Evolutionary conservation across 2,329 filamentous ascomycete genomes (phyloP).

Genomic region (Dothiorella sarmentorum): DNA sequence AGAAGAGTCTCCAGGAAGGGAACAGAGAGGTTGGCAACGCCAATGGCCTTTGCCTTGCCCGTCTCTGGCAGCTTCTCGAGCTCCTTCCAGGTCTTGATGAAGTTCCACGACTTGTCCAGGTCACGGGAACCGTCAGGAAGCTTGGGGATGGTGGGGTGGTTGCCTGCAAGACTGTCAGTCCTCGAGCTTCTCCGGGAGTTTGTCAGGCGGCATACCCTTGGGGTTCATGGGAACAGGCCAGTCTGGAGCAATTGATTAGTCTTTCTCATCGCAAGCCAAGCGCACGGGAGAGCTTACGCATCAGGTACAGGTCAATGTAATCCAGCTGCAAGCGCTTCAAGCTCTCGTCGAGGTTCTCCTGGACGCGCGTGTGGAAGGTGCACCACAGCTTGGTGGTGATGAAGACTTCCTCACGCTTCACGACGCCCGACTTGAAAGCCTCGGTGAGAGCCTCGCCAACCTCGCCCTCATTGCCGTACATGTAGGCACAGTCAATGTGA

Average conservation of each 20-base stretch:
- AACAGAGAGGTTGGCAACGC: conserved; percentile 49
- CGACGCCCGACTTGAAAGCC: conserved; percentile 75
- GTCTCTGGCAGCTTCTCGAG: conserved; percentile 60
- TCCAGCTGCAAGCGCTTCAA: conserved; percentile 71
- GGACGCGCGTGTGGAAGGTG: conserved; percentile 68
- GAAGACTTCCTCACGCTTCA: conserved; percentile 84
- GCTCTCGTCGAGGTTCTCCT: conserved; percentile 68
- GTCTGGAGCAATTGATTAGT: conserved; percentile 37
- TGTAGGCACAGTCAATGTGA: conserved; percentile 58
- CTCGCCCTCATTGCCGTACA: conserved; percentile 81
- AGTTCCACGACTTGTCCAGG: conserved; percentile 64
- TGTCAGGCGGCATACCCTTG: conserved; percentile 48
- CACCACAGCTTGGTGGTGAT: conserved; percentile 88
- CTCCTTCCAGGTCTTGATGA: conserved; percentile 73
- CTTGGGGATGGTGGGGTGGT: conserved; percentile 72
- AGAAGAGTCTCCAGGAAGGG: conserved; percentile 50
- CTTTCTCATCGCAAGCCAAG: background rate
- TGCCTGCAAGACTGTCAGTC: conserved; percentile 45
- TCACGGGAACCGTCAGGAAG: conserved; percentile 70
- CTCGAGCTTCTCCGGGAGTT: background rate
- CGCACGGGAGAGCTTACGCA: conserved; percentile 44
- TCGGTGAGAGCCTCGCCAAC: conserved; percentile 72
- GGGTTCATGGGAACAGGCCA: conserved; percentile 82
- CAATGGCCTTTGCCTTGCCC: conserved; percentile 49
- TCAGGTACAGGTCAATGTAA: conserved; percentile 76